phyloP scores from a whole-genome alignment of 2,329 filamentous ascomycete species.

The Cryphonectria parasitica region DNA sequence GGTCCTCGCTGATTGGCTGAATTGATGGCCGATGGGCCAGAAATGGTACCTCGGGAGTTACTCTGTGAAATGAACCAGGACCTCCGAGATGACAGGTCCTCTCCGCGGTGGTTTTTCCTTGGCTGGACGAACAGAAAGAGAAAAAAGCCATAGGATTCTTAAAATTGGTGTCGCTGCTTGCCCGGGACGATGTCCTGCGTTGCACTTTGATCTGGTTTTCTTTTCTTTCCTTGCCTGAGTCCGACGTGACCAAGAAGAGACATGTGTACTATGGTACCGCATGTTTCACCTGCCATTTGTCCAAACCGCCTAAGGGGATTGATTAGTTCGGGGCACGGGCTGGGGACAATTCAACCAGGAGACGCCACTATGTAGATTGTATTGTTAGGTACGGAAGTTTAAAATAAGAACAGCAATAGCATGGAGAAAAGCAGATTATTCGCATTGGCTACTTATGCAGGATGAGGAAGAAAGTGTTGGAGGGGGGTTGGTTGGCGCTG shows the following conservation, averaged over 20 bases:
- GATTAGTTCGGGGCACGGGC: not conserved
- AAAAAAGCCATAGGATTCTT: constrained; percentile 14
- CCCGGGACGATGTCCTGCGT: not conserved
- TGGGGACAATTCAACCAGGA: not conserved
- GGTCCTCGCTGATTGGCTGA: constrained; percentile 13
- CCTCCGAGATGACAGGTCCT: constrained; percentile 8
- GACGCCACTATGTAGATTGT: not conserved
- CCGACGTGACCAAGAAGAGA: not conserved
- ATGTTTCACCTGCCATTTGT: not conserved
- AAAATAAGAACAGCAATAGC: not conserved
- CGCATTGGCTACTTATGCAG: not conserved
- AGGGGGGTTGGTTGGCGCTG: not conserved
- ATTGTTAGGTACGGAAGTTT: not conserved
- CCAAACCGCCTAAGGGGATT: not conserved
- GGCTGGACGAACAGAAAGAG: constrained; percentile 11
- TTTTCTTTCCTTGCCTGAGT: not conserved
- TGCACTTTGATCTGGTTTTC: not conserved
- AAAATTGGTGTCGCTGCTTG: constrained; percentile 2
- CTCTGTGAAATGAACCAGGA: constrained; percentile 14
- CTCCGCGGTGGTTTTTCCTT: constrained; percentile 22
- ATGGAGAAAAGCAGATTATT: not conserved
- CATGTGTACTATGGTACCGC: not conserved
- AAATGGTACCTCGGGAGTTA: constrained; percentile 12
- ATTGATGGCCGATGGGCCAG: constrained; percentile 17
- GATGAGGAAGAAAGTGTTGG: not conserved